Evolutionary conservation across 768 basidiomycete species (phyloP).

Genomic region (Xerocomus spinulosus): DNA sequence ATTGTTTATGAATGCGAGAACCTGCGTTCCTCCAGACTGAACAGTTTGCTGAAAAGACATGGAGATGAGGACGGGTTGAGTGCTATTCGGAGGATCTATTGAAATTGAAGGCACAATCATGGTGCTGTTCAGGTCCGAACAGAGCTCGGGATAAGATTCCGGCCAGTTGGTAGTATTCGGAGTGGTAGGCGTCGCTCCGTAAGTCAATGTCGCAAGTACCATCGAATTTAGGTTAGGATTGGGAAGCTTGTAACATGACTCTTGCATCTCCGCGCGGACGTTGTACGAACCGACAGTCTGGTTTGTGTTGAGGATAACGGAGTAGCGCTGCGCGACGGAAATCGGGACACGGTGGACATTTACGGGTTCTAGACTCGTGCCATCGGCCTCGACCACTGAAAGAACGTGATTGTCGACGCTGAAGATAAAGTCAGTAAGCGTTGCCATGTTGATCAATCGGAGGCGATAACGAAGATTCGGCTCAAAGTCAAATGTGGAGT

Average conservation of each 20-base stretch:
- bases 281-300: constrained; percentile 33
- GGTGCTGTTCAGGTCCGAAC: constrained; percentile 27
- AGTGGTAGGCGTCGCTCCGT: constrained; percentile 22
- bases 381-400: constrained; percentile 47
- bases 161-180: constrained; percentile 27
- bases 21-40: constrained; percentile 24
- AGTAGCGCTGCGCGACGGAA: constrained; percentile 47
- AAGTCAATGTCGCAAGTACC: constrained; percentile 29
- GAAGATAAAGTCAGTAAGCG: constrained; percentile 43
- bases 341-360: constrained; percentile 37
- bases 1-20: constrained; percentile 23
- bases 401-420: constrained; percentile 44
- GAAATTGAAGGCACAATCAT: constrained; percentile 26
- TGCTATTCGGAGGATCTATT: constrained; percentile 28
- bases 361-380: constrained; percentile 38
- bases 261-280: constrained; percentile 37
- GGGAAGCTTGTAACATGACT: constrained; percentile 26
- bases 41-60: constrained; percentile 25
- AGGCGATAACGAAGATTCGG: constrained; percentile 40
- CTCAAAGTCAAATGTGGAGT: constrained; percentile 30
- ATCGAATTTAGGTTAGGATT: constrained; percentile 26
- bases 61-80: constrained; percentile 12
- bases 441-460: constrained; percentile 44
- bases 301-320: constrained; percentile 42
- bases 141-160: constrained; percentile 19